Base-by-base conservation (phyloP, 768 basidiomycete species). In the Auricularia sp. region DNA sequence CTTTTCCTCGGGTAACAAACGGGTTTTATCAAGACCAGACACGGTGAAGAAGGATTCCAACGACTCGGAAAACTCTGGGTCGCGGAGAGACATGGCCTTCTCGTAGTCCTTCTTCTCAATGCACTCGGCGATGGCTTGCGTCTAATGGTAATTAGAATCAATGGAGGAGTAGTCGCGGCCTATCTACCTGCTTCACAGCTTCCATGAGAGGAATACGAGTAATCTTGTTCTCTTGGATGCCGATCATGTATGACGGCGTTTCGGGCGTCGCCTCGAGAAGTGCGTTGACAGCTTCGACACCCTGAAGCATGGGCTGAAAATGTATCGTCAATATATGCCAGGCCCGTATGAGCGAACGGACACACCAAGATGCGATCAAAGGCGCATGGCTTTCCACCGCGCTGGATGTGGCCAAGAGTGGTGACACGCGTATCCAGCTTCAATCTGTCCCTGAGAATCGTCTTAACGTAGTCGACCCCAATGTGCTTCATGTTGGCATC, bases 221-320 rank as follows among this genome's bases (percentile, higher is more conserved):
- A 68, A 99, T 91, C 78, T 96, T 96, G 79, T 97, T 98, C 77
- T 98, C 95, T 67, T 85, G 84, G 44, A 97, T 81, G 29, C 97
- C 95, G 71, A 99, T 98, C 89, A 99, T 96, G 73, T 95, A 98
- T 0, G 93, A 96, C 3, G 96, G 96, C 0, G 90, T 93, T 21
- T 89, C 84, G 3, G 95, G 93, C 0, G 85, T 90, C 0, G 96
- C 84, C 69, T 88, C 86, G 5, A 98, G 78, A 34, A 98, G 79
- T 2, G 92, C 90, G 62, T 93, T 84, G 61, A 98, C 90, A 1
- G 97, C 96, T 71, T 97, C 91, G 36, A 93, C 83, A 62, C 93
- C 95, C 80, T 99, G 95, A n/a, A 98, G 77, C 0, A 95, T 97
- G 0, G 96, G 93, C 93, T 96, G 70, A 11, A 39, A 29, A 64